A percentile compares a stretch with the other conserved stretches of the same genome.
Conservation (phyloP, 352 stramenopile species). For the Phytophthora chlamydospora region DNA sequence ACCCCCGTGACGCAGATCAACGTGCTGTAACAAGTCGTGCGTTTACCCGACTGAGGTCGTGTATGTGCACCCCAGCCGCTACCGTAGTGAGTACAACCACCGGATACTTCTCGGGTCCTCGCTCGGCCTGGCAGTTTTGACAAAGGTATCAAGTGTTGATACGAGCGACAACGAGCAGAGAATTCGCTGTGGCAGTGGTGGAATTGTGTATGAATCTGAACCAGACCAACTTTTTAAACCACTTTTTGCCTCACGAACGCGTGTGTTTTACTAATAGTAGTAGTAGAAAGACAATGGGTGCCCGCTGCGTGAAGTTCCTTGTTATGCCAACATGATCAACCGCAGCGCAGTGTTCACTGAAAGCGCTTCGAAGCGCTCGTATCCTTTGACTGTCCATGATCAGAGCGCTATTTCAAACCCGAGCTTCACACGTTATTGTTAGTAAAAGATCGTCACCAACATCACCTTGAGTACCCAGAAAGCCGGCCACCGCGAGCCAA, state of each 20-base stretch:
- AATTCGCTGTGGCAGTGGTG: slow-evolving; percentile 17
- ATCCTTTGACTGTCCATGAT: too few relatives aligned
- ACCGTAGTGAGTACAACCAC: slow-evolving; percentile 20
- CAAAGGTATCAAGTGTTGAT: slow-evolving; percentile 37
- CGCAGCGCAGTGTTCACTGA: too few relatives aligned
- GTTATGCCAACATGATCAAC: too few relatives aligned
- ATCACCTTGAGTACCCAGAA: too few relatives aligned
- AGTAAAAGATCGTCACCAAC: too few relatives aligned
- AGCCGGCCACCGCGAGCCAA: background rate
- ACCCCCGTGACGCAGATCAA: slow-evolving; percentile 56
- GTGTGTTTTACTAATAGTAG: background rate
- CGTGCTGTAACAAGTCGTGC: slow-evolving; percentile 37
- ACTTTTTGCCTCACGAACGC: slow-evolving; percentile 7
- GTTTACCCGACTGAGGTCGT: slow-evolving; percentile 23
- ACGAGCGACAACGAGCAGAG: slow-evolving; percentile 15
- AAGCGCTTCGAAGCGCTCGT: too few relatives aligned
- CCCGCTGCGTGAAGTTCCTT: too few relatives aligned
- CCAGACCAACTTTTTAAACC: slow-evolving; percentile 24
- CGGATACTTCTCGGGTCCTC: slow-evolving; percentile 18
- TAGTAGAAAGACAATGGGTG: too few relatives aligned
- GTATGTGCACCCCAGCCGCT: slow-evolving; percentile 16
- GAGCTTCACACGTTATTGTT: slow-evolving; percentile 1
- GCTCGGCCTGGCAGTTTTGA: slow-evolving; percentile 30
- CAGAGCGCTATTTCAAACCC: background rate
- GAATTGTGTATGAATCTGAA: slow-evolving; percentile 29